A percentile compares a stretch with the other conserved stretches of the same genome.
Evolutionary conservation across 1,284 basidiomycete species (phyloP).

Genomic region (Dichomitus squalens): DNA sequence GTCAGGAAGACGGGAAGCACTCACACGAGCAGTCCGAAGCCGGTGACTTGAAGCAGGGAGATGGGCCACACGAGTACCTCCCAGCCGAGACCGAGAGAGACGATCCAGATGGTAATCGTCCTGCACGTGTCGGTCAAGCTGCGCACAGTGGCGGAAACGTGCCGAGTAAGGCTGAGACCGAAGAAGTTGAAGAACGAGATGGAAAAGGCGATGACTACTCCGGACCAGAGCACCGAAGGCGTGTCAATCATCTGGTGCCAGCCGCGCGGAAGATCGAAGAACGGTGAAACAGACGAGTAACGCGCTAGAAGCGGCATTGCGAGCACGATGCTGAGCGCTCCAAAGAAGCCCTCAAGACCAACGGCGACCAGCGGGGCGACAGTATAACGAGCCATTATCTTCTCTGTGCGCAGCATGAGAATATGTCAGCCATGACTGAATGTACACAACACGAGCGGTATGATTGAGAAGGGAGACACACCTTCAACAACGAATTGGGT

Average conservation of each 20-base stretch:
- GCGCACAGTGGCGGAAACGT: conserved; percentile 87
- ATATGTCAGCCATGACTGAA: neutral
- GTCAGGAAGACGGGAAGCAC: conserved; percentile 36
- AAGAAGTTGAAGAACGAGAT: conserved; percentile 92
- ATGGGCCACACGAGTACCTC: conserved; percentile 85
- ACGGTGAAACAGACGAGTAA: conserved; percentile 64
- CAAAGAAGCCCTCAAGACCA: conserved; percentile 94
- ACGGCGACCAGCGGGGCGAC: conserved; percentile 95
- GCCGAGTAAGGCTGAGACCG: conserved; percentile 89
- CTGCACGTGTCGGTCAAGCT: conserved; percentile 95
- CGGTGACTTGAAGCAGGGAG: conserved; percentile 84
- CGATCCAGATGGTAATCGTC: conserved; percentile 90
- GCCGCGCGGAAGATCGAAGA: conserved; percentile 89
- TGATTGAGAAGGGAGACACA: conserved; percentile 37
- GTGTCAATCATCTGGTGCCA: conserved; percentile 88
- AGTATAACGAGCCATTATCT: conserved; percentile 86
- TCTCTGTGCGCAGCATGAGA: conserved; percentile 50
- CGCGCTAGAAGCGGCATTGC: conserved; percentile 63
- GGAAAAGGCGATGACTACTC: conserved; percentile 77
- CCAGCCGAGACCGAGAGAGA: conserved; percentile 91
- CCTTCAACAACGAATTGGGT: conserved; percentile 96
- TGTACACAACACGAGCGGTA: neutral
- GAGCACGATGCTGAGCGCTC: conserved; percentile 75
- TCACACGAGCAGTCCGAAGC: conserved; percentile 91
- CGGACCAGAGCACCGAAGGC: conserved; percentile 77